Base-by-base conservation (phyloP, 2,329 filamentous ascomycete genomes). In the Fusarium sp. region DNA sequence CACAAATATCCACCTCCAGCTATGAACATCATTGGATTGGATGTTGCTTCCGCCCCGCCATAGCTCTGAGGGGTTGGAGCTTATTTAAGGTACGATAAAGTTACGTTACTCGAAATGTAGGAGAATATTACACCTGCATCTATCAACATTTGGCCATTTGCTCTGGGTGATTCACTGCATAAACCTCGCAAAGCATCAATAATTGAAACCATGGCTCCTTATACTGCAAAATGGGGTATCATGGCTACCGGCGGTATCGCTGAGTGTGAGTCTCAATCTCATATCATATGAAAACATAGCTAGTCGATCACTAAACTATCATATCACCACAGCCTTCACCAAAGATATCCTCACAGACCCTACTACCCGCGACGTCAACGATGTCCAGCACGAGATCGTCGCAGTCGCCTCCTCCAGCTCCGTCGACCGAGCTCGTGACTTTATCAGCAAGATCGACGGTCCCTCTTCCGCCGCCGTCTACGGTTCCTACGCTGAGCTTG, bases 321-420 rank as follows among this genome's bases (percentile, higher is more conserved):
- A 43, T 35, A 33, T n/a, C 23, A 43, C 33, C 39, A 41, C 67
- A 88, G 85, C 80, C 66, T 93, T 96, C 81, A 87, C 89, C 73
- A 90, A 90, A 79, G 94, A 97, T 76, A 86, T 97, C 49, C 88
- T 94, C 68, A 86, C 87, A 62, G 89, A 95, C 78, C 91, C 94
- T 17, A 82, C 85, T 39, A 83, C 84, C 46, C 91, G 94, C 70
- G 86, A 85, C 49, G 91, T 91, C 52, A 81, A 83, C 60, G 91
- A 96, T 72, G 84, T 97, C 66, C 85, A 86, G 56, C 94, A 97
- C 80, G 87, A 89, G 71, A 86, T 97, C 46, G 87, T 90, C 20
- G 94, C 93, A 21, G 93, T 91, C 8, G 91, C 93, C 21, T 96
- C 93, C 2, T 96, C 93, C 6, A 88, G 87, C 39, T 93, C 91